Conservation (phyloP, 2,329 filamentous ascomycete species). For the Fusarium beomiforme region DNA sequence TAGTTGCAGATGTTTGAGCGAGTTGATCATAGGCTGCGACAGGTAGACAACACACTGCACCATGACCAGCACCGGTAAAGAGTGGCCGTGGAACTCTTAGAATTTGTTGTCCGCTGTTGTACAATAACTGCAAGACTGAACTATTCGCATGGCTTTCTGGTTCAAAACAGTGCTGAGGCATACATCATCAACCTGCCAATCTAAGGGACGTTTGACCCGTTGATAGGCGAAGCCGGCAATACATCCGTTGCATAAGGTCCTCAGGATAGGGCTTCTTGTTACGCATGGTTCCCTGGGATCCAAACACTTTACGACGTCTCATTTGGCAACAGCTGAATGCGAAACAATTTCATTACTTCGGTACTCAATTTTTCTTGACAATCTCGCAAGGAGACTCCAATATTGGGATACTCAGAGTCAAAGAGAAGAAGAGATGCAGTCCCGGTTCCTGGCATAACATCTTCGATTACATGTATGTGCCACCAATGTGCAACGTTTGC, state of each 20-base stretch:
- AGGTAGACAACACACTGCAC: not conserved
- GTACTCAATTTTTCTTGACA: not conserved
- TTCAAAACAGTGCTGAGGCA: conserved; percentile 10
- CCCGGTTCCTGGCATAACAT: not conserved
- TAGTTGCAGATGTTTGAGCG: conserved; percentile 6
- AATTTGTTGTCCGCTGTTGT: not conserved
- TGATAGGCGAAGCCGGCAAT: conserved; percentile 40
- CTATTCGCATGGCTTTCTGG: conserved; percentile 1
- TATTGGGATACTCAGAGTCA: not conserved
- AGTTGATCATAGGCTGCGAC: not conserved
- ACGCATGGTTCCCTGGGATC: conserved; percentile 22
- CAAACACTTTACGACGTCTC: conserved; percentile 30
- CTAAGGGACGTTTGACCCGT: conserved; percentile 18
- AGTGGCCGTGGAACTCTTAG: not conserved
- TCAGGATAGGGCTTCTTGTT: conserved; percentile 17
- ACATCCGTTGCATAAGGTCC: conserved; percentile 32
- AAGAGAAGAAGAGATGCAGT: not conserved
- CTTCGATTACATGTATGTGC: not conserved
- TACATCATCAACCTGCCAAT: conserved; percentile 11
- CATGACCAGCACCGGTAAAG: not conserved
- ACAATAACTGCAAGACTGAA: not conserved
- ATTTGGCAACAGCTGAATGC: conserved; percentile 37
- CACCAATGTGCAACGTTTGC: not conserved
- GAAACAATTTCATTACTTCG: conserved; percentile 32
- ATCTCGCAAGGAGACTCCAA: conserved; percentile 1